phyloP scores from a whole-genome alignment of 768 basidiomycete species.

The Rhizopogon vinicolor region DNA sequence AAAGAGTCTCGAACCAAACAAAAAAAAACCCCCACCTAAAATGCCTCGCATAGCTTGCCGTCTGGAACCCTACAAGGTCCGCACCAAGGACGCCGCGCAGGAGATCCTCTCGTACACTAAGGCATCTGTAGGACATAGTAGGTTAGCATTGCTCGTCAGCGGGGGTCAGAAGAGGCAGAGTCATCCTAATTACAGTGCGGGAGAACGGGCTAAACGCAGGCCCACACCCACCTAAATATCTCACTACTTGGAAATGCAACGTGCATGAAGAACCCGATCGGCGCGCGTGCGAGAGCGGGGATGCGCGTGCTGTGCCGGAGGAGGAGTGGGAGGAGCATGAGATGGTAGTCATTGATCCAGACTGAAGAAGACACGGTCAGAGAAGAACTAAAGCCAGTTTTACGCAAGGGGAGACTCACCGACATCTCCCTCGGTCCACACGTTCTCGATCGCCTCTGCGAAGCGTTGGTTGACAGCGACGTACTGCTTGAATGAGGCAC shows the following conservation, averaged over 20 bases:
- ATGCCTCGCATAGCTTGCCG: constrained; percentile 76
- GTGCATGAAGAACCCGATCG: constrained; percentile 89
- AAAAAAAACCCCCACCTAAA: constrained; percentile 36
- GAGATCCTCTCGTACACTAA: constrained; percentile 72
- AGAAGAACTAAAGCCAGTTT: neutral
- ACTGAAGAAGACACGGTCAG: constrained; percentile 29
- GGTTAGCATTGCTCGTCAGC: neutral
- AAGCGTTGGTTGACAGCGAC: constrained; percentile 88
- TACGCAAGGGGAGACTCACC: constrained; percentile 27
- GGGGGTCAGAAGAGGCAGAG: neutral
- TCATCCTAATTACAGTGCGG: too few relatives aligned
- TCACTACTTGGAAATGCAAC: constrained; percentile 95
- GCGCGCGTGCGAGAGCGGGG: constrained; percentile 36
- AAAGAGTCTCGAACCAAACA: neutral
- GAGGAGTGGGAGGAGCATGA: constrained; percentile 87
- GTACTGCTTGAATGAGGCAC: constrained; percentile 79
- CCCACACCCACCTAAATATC: constrained; percentile 51
- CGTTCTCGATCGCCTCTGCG: constrained; percentile 74
- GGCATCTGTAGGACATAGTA: constrained; percentile 44
- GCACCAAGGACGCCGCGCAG: constrained; percentile 89
- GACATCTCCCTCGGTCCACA: constrained; percentile 87
- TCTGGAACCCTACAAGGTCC: constrained; percentile 92
- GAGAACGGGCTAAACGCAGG: too few relatives aligned
- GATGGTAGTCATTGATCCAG: constrained; percentile 95
- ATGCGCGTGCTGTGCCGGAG: constrained; percentile 50